Evolutionary conservation across 1,284 basidiomycete genomes (phyloP).

Genomic region (Moniliella sp.): DNA sequence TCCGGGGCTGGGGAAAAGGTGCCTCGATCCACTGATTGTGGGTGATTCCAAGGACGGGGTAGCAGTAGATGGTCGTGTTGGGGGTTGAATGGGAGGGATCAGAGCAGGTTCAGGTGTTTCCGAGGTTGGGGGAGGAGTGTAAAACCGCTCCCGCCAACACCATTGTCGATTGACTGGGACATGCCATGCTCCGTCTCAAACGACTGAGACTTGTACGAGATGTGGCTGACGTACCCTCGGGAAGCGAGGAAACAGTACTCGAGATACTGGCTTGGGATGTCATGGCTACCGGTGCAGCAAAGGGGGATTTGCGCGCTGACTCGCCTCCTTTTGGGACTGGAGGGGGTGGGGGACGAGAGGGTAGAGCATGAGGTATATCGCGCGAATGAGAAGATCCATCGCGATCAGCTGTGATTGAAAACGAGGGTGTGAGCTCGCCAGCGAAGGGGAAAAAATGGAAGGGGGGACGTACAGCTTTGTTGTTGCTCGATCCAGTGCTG

Average conservation of each 20-base stretch:
- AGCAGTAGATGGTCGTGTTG: background rate
- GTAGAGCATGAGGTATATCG: background rate
- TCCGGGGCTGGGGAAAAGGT: background rate
- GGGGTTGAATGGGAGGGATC: background rate
- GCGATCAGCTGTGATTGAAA: background rate
- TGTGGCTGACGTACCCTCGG: too few relatives aligned
- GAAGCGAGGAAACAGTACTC: too few relatives aligned
- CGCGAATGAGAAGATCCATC: background rate
- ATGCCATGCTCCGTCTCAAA: too few relatives aligned
- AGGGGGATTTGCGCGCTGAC: too few relatives aligned
- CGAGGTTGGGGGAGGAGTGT: background rate
- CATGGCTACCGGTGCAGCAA: too few relatives aligned
- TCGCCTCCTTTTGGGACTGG: background rate
- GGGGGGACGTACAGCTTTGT: background rate
- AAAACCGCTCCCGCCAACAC: too few relatives aligned
- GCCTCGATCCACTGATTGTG: background rate
- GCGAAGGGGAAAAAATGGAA: background rate
- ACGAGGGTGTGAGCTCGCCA: background rate
- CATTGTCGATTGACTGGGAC: too few relatives aligned
- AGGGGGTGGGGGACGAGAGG: background rate
- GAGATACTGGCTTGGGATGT: too few relatives aligned
- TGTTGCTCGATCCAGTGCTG: constrained; percentile 14
- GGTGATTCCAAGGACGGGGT: background rate
- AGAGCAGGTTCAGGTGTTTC: background rate
- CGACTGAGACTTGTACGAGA: too few relatives aligned